A percentile compares a stretch with the other conserved stretches of the same genome.
Evolutionary conservation across 495 filamentous ascomycete genomes (phyloP).

Genomic region (Lasiosphaeriaceae sp.): DNA sequence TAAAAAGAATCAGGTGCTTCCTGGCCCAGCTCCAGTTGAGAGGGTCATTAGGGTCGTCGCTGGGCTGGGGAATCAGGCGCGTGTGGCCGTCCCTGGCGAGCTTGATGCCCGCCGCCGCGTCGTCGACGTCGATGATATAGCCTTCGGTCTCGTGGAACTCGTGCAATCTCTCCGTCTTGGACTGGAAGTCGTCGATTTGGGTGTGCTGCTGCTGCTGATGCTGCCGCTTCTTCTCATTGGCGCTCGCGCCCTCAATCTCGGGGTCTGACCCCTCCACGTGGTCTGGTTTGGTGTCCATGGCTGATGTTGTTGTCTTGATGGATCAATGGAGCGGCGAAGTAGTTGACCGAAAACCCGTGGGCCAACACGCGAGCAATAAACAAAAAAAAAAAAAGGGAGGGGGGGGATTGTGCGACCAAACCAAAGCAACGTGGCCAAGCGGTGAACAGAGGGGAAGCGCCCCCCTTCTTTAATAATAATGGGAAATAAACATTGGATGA

Average conservation of each 20-base stretch:
- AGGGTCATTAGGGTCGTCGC: slow-evolving; percentile 52
- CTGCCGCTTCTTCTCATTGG: neutral
- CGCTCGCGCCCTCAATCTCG: neutral
- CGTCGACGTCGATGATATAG: slow-evolving; percentile 37
- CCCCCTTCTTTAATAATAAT: no score
- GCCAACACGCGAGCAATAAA: no score
- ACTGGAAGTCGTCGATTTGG: neutral
- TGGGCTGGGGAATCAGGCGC: slow-evolving; percentile 59
- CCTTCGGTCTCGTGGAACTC: slow-evolving; percentile 32
- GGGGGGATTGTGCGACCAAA: no score
- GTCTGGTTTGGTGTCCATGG: neutral
- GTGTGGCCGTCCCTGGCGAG: slow-evolving; percentile 42
- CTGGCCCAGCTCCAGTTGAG: slow-evolving; percentile 54
- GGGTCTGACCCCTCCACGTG: neutral
- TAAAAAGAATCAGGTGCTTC: slow-evolving; percentile 52
- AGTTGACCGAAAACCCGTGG: no score
- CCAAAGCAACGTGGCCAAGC: no score
- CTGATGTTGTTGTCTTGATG: neutral
- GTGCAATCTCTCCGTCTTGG: slow-evolving; percentile 18
- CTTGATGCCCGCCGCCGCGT: slow-evolving; percentile 27
- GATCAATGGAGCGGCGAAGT: no score
- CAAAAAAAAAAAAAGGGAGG: no score
- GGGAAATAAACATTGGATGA: no score
- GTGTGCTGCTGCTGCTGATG: neutral
- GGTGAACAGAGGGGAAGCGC: no score